Evolutionary conservation across 345 rosid genomes (phyloP).

Genomic region (Arabidopsis thaliana): TAIR10.1 NC_003070.9:2281001-2281500

Average conservation of each 20-base stretch:
- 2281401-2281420: constrained; percentile 62
- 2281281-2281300: constrained; percentile 46
- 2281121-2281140: constrained; percentile 15
- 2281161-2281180: constrained; percentile 44
- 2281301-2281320: constrained; percentile 33
- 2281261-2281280: constrained; percentile 64
- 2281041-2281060: constrained; percentile 12
- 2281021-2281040: neutral
- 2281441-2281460: constrained; percentile 91
- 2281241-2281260: constrained; percentile 75
- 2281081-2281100: constrained; percentile 36
- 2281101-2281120: constrained; percentile 10
- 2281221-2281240: constrained; percentile 88
- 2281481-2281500: constrained; percentile 78
- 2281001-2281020: neutral
- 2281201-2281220: constrained; percentile 78
- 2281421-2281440: constrained; percentile 75
- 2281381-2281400: constrained; percentile 12
- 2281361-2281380: constrained; percentile 13
- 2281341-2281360: constrained; percentile 12
- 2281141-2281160: constrained; percentile 23
- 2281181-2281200: constrained; percentile 84
- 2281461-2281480: constrained; percentile 86
- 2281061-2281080: constrained; percentile 29
- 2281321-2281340: constrained; percentile 19